Evolutionary conservation across 1,139 yeast genomes (phyloP), one percentile per base, ranked within the genome.

Genomic region (Chernovozyma aurita): DNA sequence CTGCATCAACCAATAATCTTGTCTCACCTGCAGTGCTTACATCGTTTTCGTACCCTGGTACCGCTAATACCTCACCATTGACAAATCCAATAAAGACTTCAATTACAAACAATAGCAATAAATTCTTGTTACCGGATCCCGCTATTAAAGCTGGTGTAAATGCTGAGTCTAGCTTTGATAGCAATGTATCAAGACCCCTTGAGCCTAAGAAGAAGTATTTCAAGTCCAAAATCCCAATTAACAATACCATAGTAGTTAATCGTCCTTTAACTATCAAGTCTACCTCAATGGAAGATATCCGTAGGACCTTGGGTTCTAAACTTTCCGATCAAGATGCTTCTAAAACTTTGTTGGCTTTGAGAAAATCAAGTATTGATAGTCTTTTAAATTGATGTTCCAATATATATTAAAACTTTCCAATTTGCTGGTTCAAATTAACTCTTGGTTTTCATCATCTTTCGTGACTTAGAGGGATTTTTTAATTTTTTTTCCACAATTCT

Each of bases 311-410:
- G 28, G 45, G 42, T 15, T 32, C 36, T 13, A 42, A 48, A 34
- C 39, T 55, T 18, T 43, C 54, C 11, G 63, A 59, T 8, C 61
- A 61, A 30, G 65, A 59, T 41, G 75, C 77, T 3, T 61, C 73
- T 1, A 63, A 62, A 35, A 65, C 73, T 0, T 55, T 73, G 34
- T 47, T 73, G 33, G 58, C 71, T 2, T 57, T 73, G 47, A 57
- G 74, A 34, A 68, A 70, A 49, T 69, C 73, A 30, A 62, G 65
- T 37, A 64, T 66, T 26, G 73, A 66, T 37, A 63, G 61, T 42
- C 55, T 69, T 37, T 56, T 69, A 38, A 69, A 69, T 45, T 69
- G 50, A 41, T 18, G n/a, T n/a, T n/a, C n/a, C n/a, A n/a, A n/a
- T n/a, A n/a, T n/a, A n/a, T n/a, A n/a, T n/a, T n/a, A n/a, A n/a